Percentiles rank a stretch among this genome's conserved stretches.
Conservation (phyloP, 305 asterid species). For the Fraxinus paxiana region DNA sequence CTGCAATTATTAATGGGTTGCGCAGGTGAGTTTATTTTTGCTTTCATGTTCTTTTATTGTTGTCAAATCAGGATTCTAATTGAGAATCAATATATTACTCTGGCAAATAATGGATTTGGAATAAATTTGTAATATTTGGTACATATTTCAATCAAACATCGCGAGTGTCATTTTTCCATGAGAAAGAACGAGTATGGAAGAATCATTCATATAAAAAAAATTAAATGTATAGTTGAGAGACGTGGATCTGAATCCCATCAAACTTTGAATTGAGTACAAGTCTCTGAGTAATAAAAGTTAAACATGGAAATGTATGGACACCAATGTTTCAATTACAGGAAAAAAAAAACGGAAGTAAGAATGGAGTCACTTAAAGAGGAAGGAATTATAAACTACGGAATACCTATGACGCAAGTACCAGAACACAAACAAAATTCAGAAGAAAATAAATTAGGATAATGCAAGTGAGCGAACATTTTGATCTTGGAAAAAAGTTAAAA, state of each 20-base stretch:
- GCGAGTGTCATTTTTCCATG: not conserved
- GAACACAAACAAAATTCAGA: not conserved
- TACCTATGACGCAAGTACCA: not conserved
- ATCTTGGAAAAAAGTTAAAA: not conserved
- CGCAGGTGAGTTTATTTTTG: slow-evolving; percentile 43
- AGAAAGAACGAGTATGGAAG: not conserved
- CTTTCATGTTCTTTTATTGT: slow-evolving; percentile 8
- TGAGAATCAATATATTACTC: not conserved
- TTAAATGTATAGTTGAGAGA: not conserved
- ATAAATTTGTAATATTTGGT: not conserved
- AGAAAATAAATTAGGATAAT: not conserved
- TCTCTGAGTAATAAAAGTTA: not conserved
- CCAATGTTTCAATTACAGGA: not conserved
- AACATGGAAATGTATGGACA: not conserved
- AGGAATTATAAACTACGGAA: not conserved
- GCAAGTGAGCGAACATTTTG: not conserved
- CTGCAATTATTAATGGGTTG: slow-evolving; percentile 53
- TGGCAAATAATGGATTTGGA: slow-evolving; percentile 4
- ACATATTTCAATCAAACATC: not conserved
- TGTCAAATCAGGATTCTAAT: slow-evolving; percentile 17
- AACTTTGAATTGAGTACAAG: not conserved
- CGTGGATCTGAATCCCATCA: not conserved
- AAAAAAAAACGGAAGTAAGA: not conserved
- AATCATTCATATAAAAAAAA: not conserved
- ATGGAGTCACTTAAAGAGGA: not conserved